Percentiles rank a stretch among this genome's conserved stretches.
phyloP scores from a whole-genome alignment of 1,139 yeast genomes.

The Saccharomyces pastorianus region DNA sequence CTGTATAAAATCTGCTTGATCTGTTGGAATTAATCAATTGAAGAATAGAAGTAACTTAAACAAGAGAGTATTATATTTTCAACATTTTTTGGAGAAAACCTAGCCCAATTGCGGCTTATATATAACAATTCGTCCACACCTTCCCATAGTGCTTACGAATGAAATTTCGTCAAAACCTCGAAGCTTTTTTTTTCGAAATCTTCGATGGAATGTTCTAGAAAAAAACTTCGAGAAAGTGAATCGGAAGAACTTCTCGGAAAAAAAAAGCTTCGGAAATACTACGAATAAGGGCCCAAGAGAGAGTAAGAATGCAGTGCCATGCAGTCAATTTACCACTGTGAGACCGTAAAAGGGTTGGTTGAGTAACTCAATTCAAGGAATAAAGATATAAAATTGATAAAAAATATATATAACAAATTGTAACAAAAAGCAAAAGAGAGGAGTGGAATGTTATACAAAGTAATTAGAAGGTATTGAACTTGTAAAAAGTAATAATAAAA shows the following conservation, averaged over 20 bases:
- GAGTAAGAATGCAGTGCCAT: background rate
- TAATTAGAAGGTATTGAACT: background rate
- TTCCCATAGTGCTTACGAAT: background rate
- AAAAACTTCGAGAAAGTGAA: background rate
- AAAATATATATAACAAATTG: background rate
- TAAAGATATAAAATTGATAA: background rate
- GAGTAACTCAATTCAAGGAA: background rate
- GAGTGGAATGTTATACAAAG: background rate
- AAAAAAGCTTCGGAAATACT: background rate
- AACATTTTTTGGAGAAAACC: background rate
- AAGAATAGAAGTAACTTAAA: background rate
- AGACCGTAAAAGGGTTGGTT: background rate
- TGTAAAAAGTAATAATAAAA: background rate
- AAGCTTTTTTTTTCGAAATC: background rate
- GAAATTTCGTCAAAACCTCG: slow-evolving; percentile 1
- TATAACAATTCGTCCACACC: background rate
- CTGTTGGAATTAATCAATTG: background rate
- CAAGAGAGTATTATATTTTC: background rate
- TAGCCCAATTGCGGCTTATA: background rate
- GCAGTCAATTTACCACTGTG: background rate
- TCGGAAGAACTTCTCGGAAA: background rate
- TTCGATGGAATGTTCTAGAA: slow-evolving; percentile 1
- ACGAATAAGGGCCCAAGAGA: background rate
- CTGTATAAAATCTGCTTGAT: background rate
- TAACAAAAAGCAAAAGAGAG: background rate